Evolutionary conservation across 2,329 filamentous ascomycete species (phyloP).

Genomic region (Pezicula radicicola): DNA sequence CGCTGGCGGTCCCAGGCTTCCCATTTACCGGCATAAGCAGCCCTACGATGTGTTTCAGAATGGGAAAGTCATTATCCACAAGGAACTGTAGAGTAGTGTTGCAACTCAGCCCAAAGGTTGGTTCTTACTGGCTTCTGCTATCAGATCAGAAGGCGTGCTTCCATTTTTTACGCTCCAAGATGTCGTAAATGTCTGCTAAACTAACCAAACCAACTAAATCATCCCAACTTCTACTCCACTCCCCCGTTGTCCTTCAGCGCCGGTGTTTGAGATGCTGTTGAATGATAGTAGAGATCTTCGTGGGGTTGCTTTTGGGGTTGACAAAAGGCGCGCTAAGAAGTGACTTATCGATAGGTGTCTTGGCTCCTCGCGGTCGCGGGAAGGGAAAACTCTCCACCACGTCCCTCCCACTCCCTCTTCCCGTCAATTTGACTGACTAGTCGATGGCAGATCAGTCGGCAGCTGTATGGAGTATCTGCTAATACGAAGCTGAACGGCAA

Average conservation of each 20-base stretch:
- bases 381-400: too few species aligned
- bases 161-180: too few species aligned
- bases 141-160: not conserved
- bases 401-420: too few species aligned
- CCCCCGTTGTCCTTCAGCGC: not conserved
- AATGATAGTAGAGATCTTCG: not conserved
- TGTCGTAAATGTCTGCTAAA: too few species aligned
- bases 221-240: too few species aligned
- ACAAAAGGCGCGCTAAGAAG: not conserved
- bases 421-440: not conserved
- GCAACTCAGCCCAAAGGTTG: too few species aligned
- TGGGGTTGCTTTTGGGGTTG: not conserved
- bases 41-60: not conserved
- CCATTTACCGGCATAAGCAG: not conserved
- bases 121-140: too few species aligned
- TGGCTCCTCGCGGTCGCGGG: not conserved
- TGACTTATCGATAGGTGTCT: not conserved
- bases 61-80: too few species aligned
- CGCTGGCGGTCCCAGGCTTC: too few species aligned
- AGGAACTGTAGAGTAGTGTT: too few species aligned
- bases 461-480: not conserved
- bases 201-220: too few species aligned
- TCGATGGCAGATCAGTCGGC: too few species aligned
- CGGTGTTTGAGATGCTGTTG: not conserved
- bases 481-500: not conserved